A percentile compares a stretch with the other conserved stretches of the same genome.
These are phyloP conservation scores for Monosporascus sp. DNA, from an alignment of 2,329 filamentous ascomycete species.

Conservation along the genomic window DNA sequence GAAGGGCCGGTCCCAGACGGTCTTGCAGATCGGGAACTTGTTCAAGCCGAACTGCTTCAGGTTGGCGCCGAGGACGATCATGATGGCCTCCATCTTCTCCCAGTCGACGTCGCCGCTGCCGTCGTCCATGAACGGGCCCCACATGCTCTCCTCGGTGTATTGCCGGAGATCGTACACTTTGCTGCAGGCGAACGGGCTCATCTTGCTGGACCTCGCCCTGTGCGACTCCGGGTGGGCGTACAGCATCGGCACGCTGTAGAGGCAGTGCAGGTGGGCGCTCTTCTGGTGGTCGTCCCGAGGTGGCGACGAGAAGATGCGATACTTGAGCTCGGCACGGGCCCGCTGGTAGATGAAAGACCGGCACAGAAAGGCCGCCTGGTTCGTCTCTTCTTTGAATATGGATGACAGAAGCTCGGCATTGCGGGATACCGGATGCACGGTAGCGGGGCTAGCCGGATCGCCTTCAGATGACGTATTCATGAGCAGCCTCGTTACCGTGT, in stretches of 20 bases:
- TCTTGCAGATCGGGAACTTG: constrained; percentile 38
- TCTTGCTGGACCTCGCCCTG: constrained; percentile 29
- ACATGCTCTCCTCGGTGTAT: constrained; percentile 55
- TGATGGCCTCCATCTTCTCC: constrained; percentile 73
- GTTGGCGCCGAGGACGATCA: constrained; percentile 64
- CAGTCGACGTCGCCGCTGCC: constrained; percentile 61
- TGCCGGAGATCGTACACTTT: constrained; percentile 70
- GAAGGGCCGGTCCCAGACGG: constrained; percentile 52
- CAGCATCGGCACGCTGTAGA: constrained; percentile 58
- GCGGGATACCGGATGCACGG: constrained; percentile 39
- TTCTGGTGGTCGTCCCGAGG: constrained; percentile 49
- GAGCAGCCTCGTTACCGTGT: constrained; percentile 40
- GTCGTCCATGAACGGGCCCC: constrained; percentile 69
- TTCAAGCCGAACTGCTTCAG: constrained; percentile 43
- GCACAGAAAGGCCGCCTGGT: constrained; percentile 55
- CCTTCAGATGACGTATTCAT: constrained; percentile 34
- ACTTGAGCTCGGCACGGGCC: constrained; percentile 35
- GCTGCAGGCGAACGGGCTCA: constrained; percentile 58
- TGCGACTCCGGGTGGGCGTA: constrained; percentile 20
- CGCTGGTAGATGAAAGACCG: constrained; percentile 58
- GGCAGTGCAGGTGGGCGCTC: constrained; percentile 64
- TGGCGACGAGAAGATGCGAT: constrained; percentile 16
- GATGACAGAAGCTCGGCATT: constrained; percentile 39
- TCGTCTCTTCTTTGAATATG: constrained; percentile 41
- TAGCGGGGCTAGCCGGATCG: constrained; percentile 22